These are phyloP conservation scores for Lipomyces sp. DNA, from an alignment of 805 yeast species.

Conservation along the genomic window DNA sequence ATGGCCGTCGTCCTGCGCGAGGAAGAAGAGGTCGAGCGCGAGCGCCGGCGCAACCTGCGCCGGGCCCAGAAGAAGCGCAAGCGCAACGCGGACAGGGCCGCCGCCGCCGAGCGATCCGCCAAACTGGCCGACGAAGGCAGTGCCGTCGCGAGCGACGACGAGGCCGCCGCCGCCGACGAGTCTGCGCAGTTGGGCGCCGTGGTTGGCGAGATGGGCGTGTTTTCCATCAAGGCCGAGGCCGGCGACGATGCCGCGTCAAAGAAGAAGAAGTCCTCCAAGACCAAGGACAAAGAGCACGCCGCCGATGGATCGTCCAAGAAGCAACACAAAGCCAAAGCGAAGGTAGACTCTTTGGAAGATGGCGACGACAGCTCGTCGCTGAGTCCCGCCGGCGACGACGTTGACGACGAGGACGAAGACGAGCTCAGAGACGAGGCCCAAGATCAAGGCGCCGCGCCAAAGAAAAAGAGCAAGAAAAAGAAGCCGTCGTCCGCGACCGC, in stretches of 20 bases:
- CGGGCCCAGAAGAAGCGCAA: conserved; percentile 19
- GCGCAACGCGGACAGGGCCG: not conserved
- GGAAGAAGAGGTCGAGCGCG: conserved; percentile 25
- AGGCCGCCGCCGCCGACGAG: not conserved
- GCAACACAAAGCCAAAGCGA: not conserved
- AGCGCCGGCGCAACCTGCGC: conserved; percentile 18
- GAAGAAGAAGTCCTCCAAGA: not conserved
- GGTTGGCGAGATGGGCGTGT: conserved; percentile 3
- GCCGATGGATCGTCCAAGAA: not conserved
- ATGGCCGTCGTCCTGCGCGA: conserved; percentile 20
- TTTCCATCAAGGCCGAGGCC: conserved; percentile 2
- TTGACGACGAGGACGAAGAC: not conserved
- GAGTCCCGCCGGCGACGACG: too few relatives aligned
- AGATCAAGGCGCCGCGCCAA: too few relatives aligned
- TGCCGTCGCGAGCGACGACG: not conserved
- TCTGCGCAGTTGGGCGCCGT: not conserved
- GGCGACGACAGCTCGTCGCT: too few relatives aligned
- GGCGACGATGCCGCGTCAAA: not conserved
- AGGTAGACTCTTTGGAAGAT: not conserved
- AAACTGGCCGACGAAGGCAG: not conserved
- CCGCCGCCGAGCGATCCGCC: conserved; percentile 1
- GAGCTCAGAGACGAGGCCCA: too few relatives aligned
- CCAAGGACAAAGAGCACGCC: not conserved
- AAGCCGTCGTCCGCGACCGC: not conserved
- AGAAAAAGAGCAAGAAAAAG: conserved; percentile 2